Evolutionary conservation across 2,329 filamentous ascomycete species (phyloP), one percentile per base, ranked within the genome.

Genomic region (Exophiala aquamarina): DNA sequence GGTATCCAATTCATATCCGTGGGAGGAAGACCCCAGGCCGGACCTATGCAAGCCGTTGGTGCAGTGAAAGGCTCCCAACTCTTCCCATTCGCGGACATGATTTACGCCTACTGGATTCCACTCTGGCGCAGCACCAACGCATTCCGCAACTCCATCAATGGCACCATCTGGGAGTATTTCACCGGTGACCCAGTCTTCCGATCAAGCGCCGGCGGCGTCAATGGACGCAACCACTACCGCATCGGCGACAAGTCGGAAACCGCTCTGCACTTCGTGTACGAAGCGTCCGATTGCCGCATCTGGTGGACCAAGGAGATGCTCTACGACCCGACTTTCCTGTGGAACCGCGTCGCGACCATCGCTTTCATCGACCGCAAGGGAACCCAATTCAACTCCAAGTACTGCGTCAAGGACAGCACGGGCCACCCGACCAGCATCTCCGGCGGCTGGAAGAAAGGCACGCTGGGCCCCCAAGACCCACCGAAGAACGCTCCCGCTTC

Each of bases 11-110:
- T 76, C 28, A 71, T 85, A 36, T 72, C 72, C 1, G 68, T 83
- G 18, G 83, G 84, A 8, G 84, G 84, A 2, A 76, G 79, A 1
- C 77, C 83, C 0, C 65, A 67, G 9, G 58, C 70, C 0, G 68
- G 66, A 3, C 74, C 76, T 1, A 86, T 84, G 69, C 81, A 85
- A 67, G 75, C 73, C 3, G 71, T 84, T 14, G 82, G 83, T n/a
- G 84, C 83, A n/a, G 75, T 81, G 38, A 82, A 84, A 58, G 84
- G 83, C 9, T 50, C 57, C 4, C 49, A 61, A 19, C 41, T 47
- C 19, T 55, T 53, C 34, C 10, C 14, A 11, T 47, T 41, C 17
- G 4, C 35, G 14, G 6, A 4, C 11, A 15, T 19, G 10, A n/a
- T 19, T 21, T 4, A 13, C 10, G 17, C 8, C 6, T 19, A 10